Conservation (phyloP, 305 asterid species). For the Andrographis paniculata region DNA sequence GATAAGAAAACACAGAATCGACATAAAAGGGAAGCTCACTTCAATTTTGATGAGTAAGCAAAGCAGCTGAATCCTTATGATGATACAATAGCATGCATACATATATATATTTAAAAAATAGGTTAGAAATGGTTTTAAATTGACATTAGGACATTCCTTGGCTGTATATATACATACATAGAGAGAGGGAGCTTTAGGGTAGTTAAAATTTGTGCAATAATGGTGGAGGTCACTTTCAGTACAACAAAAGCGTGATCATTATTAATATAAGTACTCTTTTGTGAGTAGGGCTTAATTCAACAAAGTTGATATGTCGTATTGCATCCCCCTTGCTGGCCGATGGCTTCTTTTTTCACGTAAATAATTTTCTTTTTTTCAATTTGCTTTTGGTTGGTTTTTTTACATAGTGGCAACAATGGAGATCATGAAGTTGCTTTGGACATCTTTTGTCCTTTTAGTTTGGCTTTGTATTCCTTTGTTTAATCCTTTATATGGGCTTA, state of each 20-base stretch:
- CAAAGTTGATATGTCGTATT: slow-evolving; percentile 23
- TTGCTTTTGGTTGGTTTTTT: slow-evolving; percentile 20
- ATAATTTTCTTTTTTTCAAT: slow-evolving; percentile 3
- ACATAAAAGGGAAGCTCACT: too few species aligned
- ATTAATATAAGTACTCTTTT: slow-evolving; percentile 11
- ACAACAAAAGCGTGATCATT: slow-evolving; percentile 20
- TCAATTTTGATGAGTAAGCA: too few species aligned
- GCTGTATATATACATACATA: too few species aligned
- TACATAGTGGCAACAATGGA: slow-evolving; percentile 16
- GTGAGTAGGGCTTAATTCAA: slow-evolving; percentile 25
- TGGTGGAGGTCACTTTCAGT: slow-evolving; percentile 31
- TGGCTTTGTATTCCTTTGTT: slow-evolving; percentile 13
- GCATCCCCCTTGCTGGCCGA: neutral
- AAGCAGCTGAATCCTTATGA: too few species aligned
- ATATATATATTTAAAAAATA: too few species aligned
- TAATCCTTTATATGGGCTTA: slow-evolving; percentile 1
- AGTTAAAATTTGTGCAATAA: slow-evolving; percentile 4
- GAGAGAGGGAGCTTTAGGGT: neutral
- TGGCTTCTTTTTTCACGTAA: slow-evolving; percentile 4
- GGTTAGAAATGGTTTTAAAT: too few species aligned
- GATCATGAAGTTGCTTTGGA: slow-evolving; percentile 33
- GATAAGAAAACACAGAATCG: too few species aligned
- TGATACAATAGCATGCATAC: too few species aligned
- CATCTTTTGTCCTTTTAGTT: slow-evolving; percentile 19
- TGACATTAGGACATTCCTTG: too few species aligned